Percentiles rank a stretch among this genome's conserved stretches.
Conservation (phyloP, 2,329 filamentous ascomycete species). For the Cercospora sp. region DNA sequence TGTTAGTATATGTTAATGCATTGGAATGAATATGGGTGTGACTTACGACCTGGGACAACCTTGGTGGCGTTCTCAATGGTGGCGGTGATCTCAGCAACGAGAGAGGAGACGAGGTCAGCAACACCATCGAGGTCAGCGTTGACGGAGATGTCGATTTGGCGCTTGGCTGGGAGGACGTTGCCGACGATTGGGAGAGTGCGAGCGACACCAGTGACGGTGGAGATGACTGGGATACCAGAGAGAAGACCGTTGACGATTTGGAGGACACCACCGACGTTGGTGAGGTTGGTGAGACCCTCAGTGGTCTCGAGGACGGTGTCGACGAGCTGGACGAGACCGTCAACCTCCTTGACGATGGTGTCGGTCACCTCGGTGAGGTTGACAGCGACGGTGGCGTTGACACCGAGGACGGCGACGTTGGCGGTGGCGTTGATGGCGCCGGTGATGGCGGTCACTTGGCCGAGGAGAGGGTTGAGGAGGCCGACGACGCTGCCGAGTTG, state of each 20-base stretch:
- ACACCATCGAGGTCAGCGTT: conserved; percentile 14
- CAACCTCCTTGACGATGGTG: conserved; percentile 10
- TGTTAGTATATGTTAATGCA: not conserved
- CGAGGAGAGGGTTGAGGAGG: conserved; percentile 18
- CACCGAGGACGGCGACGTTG: conserved; percentile 8
- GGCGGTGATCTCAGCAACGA: conserved; percentile 20
- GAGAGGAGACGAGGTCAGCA: conserved; percentile 14
- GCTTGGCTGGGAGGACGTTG: conserved; percentile 4
- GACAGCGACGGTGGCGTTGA: conserved; percentile 15
- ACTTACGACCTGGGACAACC: conserved; percentile 22
- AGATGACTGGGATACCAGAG: conserved; percentile 1
- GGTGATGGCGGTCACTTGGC: conserved; percentile 18
- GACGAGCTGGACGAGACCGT: conserved; percentile 5
- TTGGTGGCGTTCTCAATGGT: conserved; percentile 18
- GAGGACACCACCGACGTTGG: conserved; percentile 8
- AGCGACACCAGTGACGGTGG: conserved; percentile 1
- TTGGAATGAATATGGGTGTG: not conserved
- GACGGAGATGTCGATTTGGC: conserved; percentile 7
- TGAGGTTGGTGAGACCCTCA: not conserved
- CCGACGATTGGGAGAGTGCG: conserved; percentile 6
- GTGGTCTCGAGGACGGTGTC: conserved; percentile 8
- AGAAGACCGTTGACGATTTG: not conserved
- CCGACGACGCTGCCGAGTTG: conserved; percentile 17
- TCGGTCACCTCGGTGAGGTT: conserved; percentile 8
- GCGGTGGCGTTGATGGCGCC: conserved; percentile 15